Conservation (phyloP, 139 green algal species). For the Auxenochlorella pyrenoidosa region DNA sequence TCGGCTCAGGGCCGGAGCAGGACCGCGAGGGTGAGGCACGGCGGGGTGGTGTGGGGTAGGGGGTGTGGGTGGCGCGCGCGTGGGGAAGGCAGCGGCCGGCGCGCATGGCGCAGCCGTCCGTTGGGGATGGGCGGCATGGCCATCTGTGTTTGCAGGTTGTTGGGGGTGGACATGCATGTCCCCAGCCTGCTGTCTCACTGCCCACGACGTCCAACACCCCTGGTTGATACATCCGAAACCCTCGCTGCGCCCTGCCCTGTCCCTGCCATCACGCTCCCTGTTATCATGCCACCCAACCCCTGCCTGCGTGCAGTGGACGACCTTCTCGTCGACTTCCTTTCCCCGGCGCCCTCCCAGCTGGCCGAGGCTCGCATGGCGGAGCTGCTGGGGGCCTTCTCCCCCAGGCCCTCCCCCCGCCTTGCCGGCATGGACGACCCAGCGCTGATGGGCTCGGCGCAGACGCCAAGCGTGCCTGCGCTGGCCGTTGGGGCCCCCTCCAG, state of each 20-base stretch:
- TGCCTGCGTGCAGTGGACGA: slow-evolving; percentile 17
- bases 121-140: too few relatives aligned
- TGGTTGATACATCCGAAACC: not conserved
- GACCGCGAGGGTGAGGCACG: slow-evolving; percentile 3
- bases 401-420: not conserved
- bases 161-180: too few relatives aligned
- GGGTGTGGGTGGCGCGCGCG: too few relatives aligned
- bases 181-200: not conserved
- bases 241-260: too few relatives aligned
- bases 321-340: slow-evolving; percentile 16
- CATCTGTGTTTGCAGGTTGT: too few relatives aligned
- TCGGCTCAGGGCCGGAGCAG: not conserved
- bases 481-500: not conserved
- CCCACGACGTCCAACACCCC: not conserved
- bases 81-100: too few relatives aligned
- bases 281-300: not conserved
- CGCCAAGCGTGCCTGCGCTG: not conserved
- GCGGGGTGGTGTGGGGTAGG: not conserved
- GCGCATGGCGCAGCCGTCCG: too few relatives aligned
- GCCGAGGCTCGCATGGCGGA: not conserved
- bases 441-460: not conserved
- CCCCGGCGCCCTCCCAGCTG: not conserved
- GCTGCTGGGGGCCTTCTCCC: not conserved
- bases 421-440: not conserved
- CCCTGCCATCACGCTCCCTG: too few relatives aligned